These are phyloP conservation scores for Melastoma malabathricum DNA, from an alignment of 345 rosid genomes.

Conservation along the genomic window DNA sequence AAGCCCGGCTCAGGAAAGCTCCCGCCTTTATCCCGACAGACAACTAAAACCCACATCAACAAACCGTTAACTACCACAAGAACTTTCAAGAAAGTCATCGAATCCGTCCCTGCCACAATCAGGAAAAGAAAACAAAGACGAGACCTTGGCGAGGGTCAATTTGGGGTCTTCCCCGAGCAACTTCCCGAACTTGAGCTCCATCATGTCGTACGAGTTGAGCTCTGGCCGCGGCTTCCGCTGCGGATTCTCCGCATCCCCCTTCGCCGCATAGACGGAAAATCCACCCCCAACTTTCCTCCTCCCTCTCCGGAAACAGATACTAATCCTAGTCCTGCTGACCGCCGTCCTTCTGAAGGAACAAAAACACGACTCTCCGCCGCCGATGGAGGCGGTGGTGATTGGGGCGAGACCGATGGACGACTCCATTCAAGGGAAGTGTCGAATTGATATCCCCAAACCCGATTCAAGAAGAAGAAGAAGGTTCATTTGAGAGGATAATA, in stretches of 20 bases:
- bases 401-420: too few species aligned
- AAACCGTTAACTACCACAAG: not conserved
- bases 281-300: constrained; percentile 12
- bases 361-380: too few species aligned
- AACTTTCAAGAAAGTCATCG: not conserved
- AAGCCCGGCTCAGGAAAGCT: too few species aligned
- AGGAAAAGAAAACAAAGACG: constrained; percentile 1
- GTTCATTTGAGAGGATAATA: too few species aligned
- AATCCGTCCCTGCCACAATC: not conserved
- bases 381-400: too few species aligned
- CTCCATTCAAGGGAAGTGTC: too few species aligned
- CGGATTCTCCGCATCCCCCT: constrained; percentile 2
- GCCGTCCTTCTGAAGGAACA: too few species aligned
- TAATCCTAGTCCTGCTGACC: too few species aligned
- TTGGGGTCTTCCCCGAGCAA: constrained; percentile 88
- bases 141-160: constrained; percentile 83
- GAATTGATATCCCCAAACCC: too few species aligned
- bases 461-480: too few species aligned
- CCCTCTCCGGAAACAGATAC: constrained; percentile 3
- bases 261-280: constrained; percentile 28
- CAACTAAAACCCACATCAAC: too few species aligned
- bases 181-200: constrained; percentile 88
- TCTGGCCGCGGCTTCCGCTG: constrained; percentile 39
- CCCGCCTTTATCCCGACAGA: too few species aligned
- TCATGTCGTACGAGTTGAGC: constrained; percentile 61